These are phyloP conservation scores for Breynia disticha DNA, from an alignment of 441 rosid species.

Conservation along the genomic window DNA sequence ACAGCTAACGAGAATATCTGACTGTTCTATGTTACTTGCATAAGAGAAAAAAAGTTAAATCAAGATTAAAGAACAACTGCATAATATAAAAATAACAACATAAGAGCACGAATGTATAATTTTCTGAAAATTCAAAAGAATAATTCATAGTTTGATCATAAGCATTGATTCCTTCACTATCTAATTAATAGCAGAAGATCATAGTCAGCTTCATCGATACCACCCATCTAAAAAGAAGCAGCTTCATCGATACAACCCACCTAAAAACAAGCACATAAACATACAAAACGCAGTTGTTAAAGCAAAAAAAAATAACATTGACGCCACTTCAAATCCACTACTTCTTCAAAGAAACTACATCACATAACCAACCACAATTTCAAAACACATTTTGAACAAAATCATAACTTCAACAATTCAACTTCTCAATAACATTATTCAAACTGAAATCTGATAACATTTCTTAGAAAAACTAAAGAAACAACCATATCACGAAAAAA, in stretches of 20 bases:
- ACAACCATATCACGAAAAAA: neutral
- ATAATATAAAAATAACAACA: too few species aligned
- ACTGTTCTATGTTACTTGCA: slow-evolving; percentile 94
- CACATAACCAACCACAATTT: neutral
- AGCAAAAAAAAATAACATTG: slow-evolving; percentile 17
- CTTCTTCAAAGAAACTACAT: slow-evolving; percentile 94
- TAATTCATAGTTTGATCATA: too few species aligned
- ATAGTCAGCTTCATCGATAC: too few species aligned
- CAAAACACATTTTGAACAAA: neutral
- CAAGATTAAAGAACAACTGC: too few species aligned
- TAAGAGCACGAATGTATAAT: too few species aligned
- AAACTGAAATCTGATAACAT: neutral
- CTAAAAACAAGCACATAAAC: slow-evolving; percentile 23
- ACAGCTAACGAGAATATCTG: slow-evolving; percentile 97
- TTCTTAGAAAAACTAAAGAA: slow-evolving; percentile 1
- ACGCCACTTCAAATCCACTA: slow-evolving; percentile 95
- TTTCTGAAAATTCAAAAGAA: too few species aligned
- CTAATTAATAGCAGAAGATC: too few species aligned
- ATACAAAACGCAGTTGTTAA: slow-evolving; percentile 3
- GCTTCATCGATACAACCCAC: slow-evolving; percentile 99
- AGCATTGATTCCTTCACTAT: too few species aligned
- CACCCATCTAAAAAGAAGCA: too few species aligned
- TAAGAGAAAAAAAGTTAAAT: slow-evolving; percentile 4
- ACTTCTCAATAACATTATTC: neutral
- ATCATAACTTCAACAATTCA: neutral